Conservation (phyloP, 2,329 filamentous ascomycete genomes). For the Paraconiothyrium sp. region DNA sequence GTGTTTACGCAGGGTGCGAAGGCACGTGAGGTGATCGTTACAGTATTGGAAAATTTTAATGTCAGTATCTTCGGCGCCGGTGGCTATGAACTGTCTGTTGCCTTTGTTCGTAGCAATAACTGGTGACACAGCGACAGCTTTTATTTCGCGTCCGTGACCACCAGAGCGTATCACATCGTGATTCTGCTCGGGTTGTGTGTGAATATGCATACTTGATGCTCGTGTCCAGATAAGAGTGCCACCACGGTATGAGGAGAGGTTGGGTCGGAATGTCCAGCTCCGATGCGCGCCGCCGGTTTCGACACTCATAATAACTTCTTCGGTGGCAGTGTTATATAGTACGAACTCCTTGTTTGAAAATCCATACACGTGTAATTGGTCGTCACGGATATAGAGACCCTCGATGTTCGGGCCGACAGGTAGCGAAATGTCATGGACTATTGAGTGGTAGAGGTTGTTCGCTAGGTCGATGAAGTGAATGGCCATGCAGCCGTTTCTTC, state of each 20-base stretch:
- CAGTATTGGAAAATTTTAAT: slow-evolving; percentile 76
- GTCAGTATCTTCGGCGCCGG: slow-evolving; percentile 75
- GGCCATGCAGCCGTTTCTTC: slow-evolving; percentile 79
- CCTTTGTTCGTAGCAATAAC: not conserved
- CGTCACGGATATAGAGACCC: slow-evolving; percentile 68
- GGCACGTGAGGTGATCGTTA: slow-evolving; percentile 53
- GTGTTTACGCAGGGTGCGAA: slow-evolving; percentile 78
- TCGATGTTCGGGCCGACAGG: slow-evolving; percentile 82
- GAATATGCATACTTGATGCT: slow-evolving; percentile 64
- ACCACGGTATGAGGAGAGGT: slow-evolving; percentile 33
- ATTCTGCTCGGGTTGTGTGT: slow-evolving; percentile 49
- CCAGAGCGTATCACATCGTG: slow-evolving; percentile 69
- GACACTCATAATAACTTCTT: slow-evolving; percentile 74
- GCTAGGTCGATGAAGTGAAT: slow-evolving; percentile 61
- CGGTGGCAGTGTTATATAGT: slow-evolving; percentile 78
- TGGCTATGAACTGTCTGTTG: slow-evolving; percentile 63
- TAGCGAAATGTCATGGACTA: slow-evolving; percentile 73
- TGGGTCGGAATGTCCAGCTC: slow-evolving; percentile 69
- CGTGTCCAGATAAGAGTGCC: slow-evolving; percentile 79
- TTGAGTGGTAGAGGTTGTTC: slow-evolving; percentile 33
- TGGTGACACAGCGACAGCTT: slow-evolving; percentile 63
- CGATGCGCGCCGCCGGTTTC: slow-evolving; percentile 88
- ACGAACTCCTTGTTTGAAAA: slow-evolving; percentile 84
- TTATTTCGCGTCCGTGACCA: slow-evolving; percentile 88
- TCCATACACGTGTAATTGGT: slow-evolving; percentile 74